phyloP scores from a whole-genome alignment of 2,329 filamentous ascomycete species.

The Penicillium sp. region DNA sequence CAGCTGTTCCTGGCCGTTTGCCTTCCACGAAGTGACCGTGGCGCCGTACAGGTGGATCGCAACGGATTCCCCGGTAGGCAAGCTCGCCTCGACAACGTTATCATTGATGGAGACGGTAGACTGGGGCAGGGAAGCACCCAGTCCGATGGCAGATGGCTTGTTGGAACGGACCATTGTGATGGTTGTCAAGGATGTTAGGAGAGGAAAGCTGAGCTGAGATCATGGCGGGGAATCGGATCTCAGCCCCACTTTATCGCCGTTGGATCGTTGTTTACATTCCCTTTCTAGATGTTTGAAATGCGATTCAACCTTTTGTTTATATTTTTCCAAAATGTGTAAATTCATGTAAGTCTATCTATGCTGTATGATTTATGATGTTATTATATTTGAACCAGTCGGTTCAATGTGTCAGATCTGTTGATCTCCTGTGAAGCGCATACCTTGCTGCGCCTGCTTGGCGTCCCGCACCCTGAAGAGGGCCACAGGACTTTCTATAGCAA shows the following conservation, averaged over 20 bases:
- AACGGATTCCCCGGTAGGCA: conserved; percentile 84
- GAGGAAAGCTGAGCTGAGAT: conserved; percentile 2
- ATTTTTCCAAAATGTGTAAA: no score
- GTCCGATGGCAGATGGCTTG: conserved; percentile 74
- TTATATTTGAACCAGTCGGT: no score
- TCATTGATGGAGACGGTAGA: conserved; percentile 75
- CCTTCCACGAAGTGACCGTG: conserved; percentile 91
- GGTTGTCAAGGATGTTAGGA: conserved; percentile 1
- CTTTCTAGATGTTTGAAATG: no score
- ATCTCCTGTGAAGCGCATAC: no score
- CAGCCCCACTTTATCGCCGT: conserved; percentile 4
- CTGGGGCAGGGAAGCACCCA: conserved; percentile 72
- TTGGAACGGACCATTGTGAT: conserved; percentile 73
- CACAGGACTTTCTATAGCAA: no score
- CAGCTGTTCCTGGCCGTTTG: conserved; percentile 74
- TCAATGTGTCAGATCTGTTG: no score
- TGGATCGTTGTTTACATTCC: neutral
- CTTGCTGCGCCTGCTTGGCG: no score
- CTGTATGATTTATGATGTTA: no score
- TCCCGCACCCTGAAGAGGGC: no score
- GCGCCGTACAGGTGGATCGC: conserved; percentile 88
- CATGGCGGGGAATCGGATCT: conserved; percentile 15
- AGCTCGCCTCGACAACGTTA: conserved; percentile 72
- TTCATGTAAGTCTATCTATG: no score
- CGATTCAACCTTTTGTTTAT: no score